Evolutionary conservation across 2,329 filamentous ascomycete genomes (phyloP).

Genomic region (Colletotrichum lini): DNA sequence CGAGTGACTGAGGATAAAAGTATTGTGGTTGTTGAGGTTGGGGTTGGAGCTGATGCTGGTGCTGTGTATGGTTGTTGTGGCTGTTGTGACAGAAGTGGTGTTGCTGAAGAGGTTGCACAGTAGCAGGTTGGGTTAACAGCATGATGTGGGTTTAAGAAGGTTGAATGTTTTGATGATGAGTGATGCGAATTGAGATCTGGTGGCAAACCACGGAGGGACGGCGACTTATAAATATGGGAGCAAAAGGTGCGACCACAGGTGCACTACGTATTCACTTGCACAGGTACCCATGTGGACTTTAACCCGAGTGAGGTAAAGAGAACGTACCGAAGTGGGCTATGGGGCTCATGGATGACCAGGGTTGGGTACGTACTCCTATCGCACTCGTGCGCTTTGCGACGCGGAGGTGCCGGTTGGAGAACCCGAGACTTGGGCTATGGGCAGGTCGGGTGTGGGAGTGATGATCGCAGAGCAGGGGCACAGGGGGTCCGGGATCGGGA

Average conservation of each 20-base stretch:
- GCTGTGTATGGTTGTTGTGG: conserved; percentile 5
- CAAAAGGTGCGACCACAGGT: conserved; percentile 10
- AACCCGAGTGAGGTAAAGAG: conserved; percentile 23
- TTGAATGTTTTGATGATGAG: conserved; percentile 20
- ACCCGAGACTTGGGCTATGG: conserved; percentile 35
- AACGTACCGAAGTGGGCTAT: conserved; percentile 12
- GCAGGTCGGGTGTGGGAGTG: neutral
- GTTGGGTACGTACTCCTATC: conserved; percentile 22
- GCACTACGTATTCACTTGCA: conserved; percentile 36
- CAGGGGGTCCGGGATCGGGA: conserved; percentile 29
- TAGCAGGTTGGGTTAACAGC: conserved; percentile 38
- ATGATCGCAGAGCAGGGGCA: conserved; percentile 20
- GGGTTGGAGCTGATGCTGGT: conserved; percentile 11
- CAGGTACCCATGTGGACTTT: neutral
- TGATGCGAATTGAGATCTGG: neutral
- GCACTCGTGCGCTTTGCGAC: conserved; percentile 19
- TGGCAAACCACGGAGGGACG: conserved; percentile 39
- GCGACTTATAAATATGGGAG: conserved; percentile 36
- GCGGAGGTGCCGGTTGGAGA: conserved; percentile 35
- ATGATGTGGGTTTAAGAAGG: conserved; percentile 31
- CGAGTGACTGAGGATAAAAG: conserved; percentile 25
- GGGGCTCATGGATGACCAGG: conserved; percentile 23
- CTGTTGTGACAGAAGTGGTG: conserved; percentile 16
- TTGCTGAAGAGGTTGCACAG: conserved; percentile 32
- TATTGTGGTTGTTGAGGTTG: conserved; percentile 10